Conservation (phyloP, 148 eudicot genomes). For the Silene uniflora region DNA sequence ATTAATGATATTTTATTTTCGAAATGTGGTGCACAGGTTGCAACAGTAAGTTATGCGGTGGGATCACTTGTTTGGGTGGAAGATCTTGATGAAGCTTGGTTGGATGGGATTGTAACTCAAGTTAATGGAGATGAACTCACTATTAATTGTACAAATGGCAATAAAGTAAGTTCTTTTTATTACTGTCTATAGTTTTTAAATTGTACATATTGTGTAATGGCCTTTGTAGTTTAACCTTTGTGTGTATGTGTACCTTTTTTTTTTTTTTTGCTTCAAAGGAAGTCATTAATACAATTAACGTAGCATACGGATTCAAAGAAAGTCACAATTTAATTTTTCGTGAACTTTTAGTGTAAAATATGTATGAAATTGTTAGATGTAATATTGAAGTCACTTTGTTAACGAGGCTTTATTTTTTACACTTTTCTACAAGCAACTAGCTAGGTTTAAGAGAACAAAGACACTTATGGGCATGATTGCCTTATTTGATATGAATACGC, state of each 20-base stretch:
- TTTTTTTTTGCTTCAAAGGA: too few species aligned
- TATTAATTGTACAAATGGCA: constrained; percentile 42
- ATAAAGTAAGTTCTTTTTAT: constrained; percentile 35
- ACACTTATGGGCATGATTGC: background rate
- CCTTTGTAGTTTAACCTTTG: too few species aligned
- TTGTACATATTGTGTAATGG: too few species aligned
- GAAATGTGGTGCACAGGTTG: constrained; percentile 37
- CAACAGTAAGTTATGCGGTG: constrained; percentile 38
- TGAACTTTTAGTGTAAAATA: background rate
- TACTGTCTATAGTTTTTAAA: background rate
- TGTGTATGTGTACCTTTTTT: too few species aligned
- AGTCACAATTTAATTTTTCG: background rate
- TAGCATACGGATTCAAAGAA: background rate
- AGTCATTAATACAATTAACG: background rate
- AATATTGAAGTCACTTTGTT: background rate
- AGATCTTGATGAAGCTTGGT: constrained; percentile 84
- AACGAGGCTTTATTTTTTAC: background rate
- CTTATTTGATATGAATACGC: too few species aligned
- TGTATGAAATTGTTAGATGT: background rate
- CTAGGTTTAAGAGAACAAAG: too few species aligned
- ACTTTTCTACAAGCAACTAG: background rate
- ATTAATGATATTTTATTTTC: background rate
- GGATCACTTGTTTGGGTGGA: constrained; percentile 97
- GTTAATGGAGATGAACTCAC: constrained; percentile 59
- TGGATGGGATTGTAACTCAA: constrained; percentile 80